Evolutionary conservation across 495 filamentous ascomycete genomes (phyloP), one percentile per base, ranked within the genome.

Genomic region (Rostrohypoxylon terebratum): DNA sequence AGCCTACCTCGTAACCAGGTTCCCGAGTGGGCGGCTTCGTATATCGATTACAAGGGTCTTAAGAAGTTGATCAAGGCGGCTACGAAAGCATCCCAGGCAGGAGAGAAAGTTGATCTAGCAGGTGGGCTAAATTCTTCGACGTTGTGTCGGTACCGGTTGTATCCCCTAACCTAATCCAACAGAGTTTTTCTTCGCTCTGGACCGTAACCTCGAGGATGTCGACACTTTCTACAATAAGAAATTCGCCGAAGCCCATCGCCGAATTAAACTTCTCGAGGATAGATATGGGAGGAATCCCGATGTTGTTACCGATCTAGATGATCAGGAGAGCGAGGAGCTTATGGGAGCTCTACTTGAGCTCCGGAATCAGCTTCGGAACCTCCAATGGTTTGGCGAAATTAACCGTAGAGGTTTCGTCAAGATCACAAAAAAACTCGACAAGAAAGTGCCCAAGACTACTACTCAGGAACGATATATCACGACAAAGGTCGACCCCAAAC

Each of bases 371-470:
- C 80, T 98, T 64, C 87, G 95, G 47, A 98, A 98, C 70, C 84
- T 99, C 66, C 92, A 96, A 80, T 98, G 94, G 94, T 98, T 97
- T 70, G 96, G 94, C 28, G 96, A 98, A 82, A 94, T 98, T 72
- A 99, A 99, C 76, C 87, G 94, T 38, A 87, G 92, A 65, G 96
- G 96, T 0, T 99, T 99, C 75, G 86, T 96, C 73, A 99, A 99
- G 82, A 98, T 99, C 80, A 95, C 94, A 20, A 99, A 98, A 84
- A 99, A 99, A 80, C 83, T 97, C 20, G 94, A 97, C 82, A 97
- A 97, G 82, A 97, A 94, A 80, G 85, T 97, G 3, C 87, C 88
- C 3, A 86, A 88, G 7, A 85, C 88, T 1, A 85, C 88, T 63
- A 90, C 91, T 0, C 94, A 97, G 80, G 87, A 92, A 69, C 87